Conservation (phyloP, 2,329 filamentous ascomycete species). For the Aspergillus costaricaensis region DNA sequence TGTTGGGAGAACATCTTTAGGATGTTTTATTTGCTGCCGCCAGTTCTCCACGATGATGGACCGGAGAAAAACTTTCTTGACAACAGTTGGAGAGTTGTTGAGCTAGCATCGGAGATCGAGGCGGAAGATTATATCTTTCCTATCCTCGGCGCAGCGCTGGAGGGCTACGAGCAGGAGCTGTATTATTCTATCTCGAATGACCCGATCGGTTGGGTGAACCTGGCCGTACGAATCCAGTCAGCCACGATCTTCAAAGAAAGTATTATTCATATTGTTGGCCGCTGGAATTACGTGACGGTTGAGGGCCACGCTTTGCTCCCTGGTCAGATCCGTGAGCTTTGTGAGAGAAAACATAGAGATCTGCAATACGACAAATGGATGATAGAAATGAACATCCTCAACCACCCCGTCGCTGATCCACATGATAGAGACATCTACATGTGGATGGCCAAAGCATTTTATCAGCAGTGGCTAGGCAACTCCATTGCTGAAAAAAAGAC, state of each 20-base stretch:
- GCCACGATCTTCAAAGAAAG: slow-evolving; percentile 36
- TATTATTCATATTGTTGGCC: slow-evolving; percentile 34
- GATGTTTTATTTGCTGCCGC: slow-evolving; percentile 12
- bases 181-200: slow-evolving; percentile 47
- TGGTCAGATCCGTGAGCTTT: slow-evolving; percentile 22
- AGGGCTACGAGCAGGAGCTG: slow-evolving; percentile 48
- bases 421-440: background rate
- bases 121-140: slow-evolving; percentile 47
- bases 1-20: slow-evolving; percentile 19
- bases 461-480: slow-evolving; percentile 50
- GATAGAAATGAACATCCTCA: slow-evolving; percentile 31
- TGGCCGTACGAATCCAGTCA: slow-evolving; percentile 21
- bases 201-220: slow-evolving; percentile 50
- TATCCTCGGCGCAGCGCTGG: slow-evolving; percentile 50
- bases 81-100: slow-evolving; percentile 36
- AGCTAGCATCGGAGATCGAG: slow-evolving; percentile 51
- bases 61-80: background rate
- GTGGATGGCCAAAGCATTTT: slow-evolving; percentile 16
- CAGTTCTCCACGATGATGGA: slow-evolving; percentile 6
- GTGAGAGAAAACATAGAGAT: slow-evolving; percentile 27
- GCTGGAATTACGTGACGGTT: slow-evolving; percentile 28
- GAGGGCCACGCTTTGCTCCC: slow-evolving; percentile 22
- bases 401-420: slow-evolving; percentile 18
- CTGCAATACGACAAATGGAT: slow-evolving; percentile 28
- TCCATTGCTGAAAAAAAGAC: slow-evolving; percentile 43